Evolutionary conservation across 2,329 filamentous ascomycete species (phyloP), one percentile per base, ranked within the genome.

Genomic region (Stromatinia cepivora): DNA sequence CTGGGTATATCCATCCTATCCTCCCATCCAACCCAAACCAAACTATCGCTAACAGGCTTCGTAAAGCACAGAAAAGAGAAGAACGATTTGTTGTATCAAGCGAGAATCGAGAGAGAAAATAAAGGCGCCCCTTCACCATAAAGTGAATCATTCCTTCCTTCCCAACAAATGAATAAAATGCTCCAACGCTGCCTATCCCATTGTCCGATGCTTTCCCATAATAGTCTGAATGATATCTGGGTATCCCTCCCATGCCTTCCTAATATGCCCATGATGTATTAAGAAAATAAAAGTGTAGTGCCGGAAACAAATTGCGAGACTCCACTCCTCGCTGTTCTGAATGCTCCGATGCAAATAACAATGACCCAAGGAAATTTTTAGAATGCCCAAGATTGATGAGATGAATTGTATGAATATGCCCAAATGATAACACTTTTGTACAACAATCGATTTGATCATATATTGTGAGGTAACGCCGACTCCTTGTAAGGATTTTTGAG

Each of bases 341-440:
- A 69, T 69, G 67, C 67, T 69, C 42, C 67, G 15, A 66, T 69
- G 67, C 67, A 45, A 45, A 28, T 52, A 45, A 67, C 22, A 54
- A 53, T 45, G 52, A 65, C 39, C 50, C 53, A 69, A 57, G 53
- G 61, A 69, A 66, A 66, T 56, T 69, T 69, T 69, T 69, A n/a
- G 15, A 42, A 52, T 69, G 61, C 61, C 67, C 22, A 39, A 36
- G 50, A 50, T 42, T 17, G 59, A 69, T 65, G 52, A 66, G 34
- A 57, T 48, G 62, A 69, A 28, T 45, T 22, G 50, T 42, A n/a
- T 53, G n/a, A 57, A 66, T 45, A 50, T 64, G 46, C 61, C 61
- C 61, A 39, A 39, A 64, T 64, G 61, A 66, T 72, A 76, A 75
- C 71, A 74, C 74, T 76, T 77, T 77, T 75, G 69, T 76, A 75